Percentiles rank a stretch among this genome's conserved stretches.
Conservation (phyloP, 2,329 filamentous ascomycete genomes). For the Diaporthe helianthi region DNA sequence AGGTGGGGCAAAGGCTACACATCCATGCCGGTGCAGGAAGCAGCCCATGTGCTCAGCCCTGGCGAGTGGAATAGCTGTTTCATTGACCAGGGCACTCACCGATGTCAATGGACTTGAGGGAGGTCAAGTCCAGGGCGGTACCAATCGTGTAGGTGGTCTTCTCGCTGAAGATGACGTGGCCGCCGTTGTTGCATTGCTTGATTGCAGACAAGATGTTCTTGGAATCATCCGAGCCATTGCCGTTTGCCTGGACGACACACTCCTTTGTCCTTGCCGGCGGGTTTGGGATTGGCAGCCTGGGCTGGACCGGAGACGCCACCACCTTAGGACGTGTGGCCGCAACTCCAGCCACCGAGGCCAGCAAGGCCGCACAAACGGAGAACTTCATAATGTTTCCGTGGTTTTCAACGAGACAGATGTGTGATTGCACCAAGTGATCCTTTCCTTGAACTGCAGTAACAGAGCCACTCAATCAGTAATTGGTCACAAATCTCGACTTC, state of each 20-base stretch:
- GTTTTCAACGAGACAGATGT: constrained; percentile 6
- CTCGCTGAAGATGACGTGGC: constrained; percentile 62
- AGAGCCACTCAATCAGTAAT: neutral
- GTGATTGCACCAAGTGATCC: neutral
- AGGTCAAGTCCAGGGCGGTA: constrained; percentile 68
- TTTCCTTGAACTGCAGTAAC: neutral
- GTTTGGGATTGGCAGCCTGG: constrained; percentile 40
- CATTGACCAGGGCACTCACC: constrained; percentile 47
- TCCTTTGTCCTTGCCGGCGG: constrained; percentile 49
- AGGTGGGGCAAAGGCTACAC: constrained; percentile 12
- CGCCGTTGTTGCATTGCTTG: constrained; percentile 64
- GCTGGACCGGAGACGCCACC: constrained; percentile 36
- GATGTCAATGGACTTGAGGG: constrained; percentile 66
- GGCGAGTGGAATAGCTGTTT: neutral
- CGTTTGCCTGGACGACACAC: constrained; percentile 64
- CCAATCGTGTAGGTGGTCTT: constrained; percentile 65
- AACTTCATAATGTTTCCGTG: constrained; percentile 35
- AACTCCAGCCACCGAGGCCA: constrained; percentile 35
- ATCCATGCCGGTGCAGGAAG: neutral
- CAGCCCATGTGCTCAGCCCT: neutral
- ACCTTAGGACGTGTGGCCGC: constrained; percentile 36
- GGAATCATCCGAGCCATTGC: constrained; percentile 41
- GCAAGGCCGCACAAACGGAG: constrained; percentile 33
- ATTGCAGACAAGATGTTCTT: constrained; percentile 56
- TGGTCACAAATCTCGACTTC: neutral